Conservation (phyloP, 2,329 filamentous ascomycete genomes). For the Myrmaecium sp. region DNA sequence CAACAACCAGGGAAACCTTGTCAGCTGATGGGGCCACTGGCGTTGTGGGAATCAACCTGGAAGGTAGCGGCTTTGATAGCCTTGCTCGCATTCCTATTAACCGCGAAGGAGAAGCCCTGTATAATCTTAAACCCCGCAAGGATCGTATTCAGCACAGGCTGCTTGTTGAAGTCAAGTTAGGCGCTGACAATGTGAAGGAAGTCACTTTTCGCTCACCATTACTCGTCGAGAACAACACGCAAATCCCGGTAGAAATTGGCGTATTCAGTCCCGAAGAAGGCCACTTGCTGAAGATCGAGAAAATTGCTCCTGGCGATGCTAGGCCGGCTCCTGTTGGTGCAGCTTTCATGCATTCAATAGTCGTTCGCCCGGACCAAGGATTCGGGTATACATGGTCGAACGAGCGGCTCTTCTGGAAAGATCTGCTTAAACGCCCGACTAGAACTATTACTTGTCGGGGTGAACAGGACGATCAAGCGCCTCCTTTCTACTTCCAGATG, state of each 20-base stretch:
- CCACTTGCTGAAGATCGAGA: constrained; percentile 90
- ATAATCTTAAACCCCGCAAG: constrained; percentile 73
- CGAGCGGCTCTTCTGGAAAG: constrained; percentile 82
- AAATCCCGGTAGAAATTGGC: constrained; percentile 87
- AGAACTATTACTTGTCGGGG: constrained; percentile 78
- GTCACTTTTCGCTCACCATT: constrained; percentile 89
- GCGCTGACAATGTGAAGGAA: constrained; percentile 93
- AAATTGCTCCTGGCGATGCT: constrained; percentile 81
- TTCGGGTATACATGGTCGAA: constrained; percentile 94
- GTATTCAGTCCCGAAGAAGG: constrained; percentile 78
- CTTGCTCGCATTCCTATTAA: constrained; percentile 79
- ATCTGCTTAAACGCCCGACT: constrained; percentile 69
- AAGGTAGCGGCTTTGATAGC: constrained; percentile 86
- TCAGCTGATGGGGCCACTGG: constrained; percentile 68
- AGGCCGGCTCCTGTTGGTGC: constrained; percentile 84
- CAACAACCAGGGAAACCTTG: constrained; percentile 86
- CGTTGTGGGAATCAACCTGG: constrained; percentile 65
- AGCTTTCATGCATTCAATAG: constrained; percentile 71
- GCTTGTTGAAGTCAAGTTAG: constrained; percentile 79
- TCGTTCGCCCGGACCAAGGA: constrained; percentile 82
- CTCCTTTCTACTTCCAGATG: constrained; percentile 92
- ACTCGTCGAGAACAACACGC: constrained; percentile 86
- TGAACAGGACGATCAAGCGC: constrained; percentile 57
- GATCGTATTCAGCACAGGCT: constrained; percentile 75
- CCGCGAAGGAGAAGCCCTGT: constrained; percentile 85